phyloP scores from a whole-genome alignment of 2,329 filamentous ascomycete species.

The Chalaropsis ovoidea region DNA sequence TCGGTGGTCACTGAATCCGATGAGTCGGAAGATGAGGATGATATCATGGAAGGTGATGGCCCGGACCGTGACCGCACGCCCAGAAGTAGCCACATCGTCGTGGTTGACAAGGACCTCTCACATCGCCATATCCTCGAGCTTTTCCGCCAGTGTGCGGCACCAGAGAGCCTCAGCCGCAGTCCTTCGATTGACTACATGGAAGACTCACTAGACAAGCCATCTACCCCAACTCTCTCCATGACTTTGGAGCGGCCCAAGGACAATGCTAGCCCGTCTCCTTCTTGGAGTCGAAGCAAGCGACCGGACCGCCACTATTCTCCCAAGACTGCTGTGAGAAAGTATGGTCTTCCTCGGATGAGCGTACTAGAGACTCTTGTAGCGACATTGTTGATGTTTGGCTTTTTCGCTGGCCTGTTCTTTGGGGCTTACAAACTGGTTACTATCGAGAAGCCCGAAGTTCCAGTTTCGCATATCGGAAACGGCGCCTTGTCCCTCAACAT shows the following conservation, averaged over 20 bases:
- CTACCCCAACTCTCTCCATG: constrained; percentile 21
- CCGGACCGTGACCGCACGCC: constrained; percentile 9
- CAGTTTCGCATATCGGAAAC: background rate
- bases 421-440: background rate
- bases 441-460: constrained; percentile 1
- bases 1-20: constrained; percentile 18
- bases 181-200: constrained; percentile 24
- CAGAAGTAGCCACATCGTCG: constrained; percentile 5
- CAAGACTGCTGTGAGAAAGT: background rate
- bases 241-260: constrained; percentile 17
- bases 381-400: background rate
- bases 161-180: constrained; percentile 16
- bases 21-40: constrained; percentile 21
- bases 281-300: background rate
- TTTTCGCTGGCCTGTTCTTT: background rate
- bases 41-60: constrained; percentile 7
- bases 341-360: constrained; percentile 1
- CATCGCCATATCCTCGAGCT: constrained; percentile 8
- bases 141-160: constrained; percentile 2
- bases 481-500: background rate
- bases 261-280: background rate
- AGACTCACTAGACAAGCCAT: constrained; percentile 23
- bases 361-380: background rate
- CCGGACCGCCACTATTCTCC: background rate
- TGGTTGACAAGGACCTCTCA: constrained; percentile 17